Percentiles rank a stretch among this genome's conserved stretches.
Evolutionary conservation across 768 basidiomycete species (phyloP).

Genomic region (Crucibulum laeve): DNA sequence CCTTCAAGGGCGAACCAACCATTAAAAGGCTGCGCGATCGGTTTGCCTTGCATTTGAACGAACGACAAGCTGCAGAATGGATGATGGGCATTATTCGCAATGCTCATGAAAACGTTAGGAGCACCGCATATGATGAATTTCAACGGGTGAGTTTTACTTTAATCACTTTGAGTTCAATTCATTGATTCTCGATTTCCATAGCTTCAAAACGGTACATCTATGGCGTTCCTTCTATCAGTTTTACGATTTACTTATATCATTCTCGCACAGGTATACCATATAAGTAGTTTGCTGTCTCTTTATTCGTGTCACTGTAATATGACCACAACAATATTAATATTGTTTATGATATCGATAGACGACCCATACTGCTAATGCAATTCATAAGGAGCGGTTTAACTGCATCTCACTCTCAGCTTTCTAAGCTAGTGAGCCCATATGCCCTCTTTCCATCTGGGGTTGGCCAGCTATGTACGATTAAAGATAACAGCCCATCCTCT

Average conservation of each 20-base stretch:
- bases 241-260: slow-evolving; percentile 1
- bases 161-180: not conserved
- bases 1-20: slow-evolving; percentile 94
- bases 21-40: slow-evolving; percentile 84
- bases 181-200: not conserved
- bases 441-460: slow-evolving; percentile 15
- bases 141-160: slow-evolving; percentile 58
- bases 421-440: slow-evolving; percentile 18
- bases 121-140: slow-evolving; percentile 94
- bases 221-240: not conserved
- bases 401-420: too few relatives aligned
- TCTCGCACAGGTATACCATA: slow-evolving; percentile 39
- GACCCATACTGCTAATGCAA: too few relatives aligned
- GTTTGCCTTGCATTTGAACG: slow-evolving; percentile 77
- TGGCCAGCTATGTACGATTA: slow-evolving; percentile 24
- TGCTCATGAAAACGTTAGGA: slow-evolving; percentile 92
- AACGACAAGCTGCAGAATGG: slow-evolving; percentile 89
- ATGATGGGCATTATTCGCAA: slow-evolving; percentile 89
- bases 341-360: too few relatives aligned
- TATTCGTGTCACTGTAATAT: too few relatives aligned
- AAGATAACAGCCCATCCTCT: slow-evolving; percentile 7
- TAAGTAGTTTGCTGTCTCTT: slow-evolving; percentile 30
- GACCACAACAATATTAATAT: too few relatives aligned
- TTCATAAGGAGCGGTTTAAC: too few relatives aligned
- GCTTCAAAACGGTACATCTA: slow-evolving; percentile 12